phyloP scores from a whole-genome alignment of 371 early-diverging fungal species.

The Mortierella sp. region DNA sequence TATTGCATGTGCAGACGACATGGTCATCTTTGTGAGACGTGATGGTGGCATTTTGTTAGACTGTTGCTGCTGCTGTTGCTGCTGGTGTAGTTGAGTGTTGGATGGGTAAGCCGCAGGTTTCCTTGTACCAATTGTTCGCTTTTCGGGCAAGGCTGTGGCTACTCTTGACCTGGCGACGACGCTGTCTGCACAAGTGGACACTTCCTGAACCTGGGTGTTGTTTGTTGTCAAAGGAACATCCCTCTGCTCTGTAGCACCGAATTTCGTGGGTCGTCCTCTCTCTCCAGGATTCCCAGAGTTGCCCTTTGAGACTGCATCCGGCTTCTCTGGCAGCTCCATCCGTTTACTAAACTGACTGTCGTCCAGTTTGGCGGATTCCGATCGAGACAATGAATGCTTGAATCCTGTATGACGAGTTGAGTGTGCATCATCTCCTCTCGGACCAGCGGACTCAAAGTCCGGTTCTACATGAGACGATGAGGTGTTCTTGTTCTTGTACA shows the following conservation, averaged over 20 bases:
- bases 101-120: background rate
- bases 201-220: background rate
- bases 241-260: background rate
- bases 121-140: constrained; percentile 26
- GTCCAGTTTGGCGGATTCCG: too few species aligned
- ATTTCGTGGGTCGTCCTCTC: background rate
- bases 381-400: too few species aligned
- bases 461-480: too few species aligned
- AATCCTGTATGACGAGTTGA: too few species aligned
- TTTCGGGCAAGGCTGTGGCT: constrained; percentile 21
- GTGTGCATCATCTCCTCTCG: too few species aligned
- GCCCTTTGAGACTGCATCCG: too few species aligned
- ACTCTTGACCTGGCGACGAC: constrained; percentile 3
- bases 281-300: too few species aligned
- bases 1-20: background rate
- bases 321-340: too few species aligned
- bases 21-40: constrained; percentile 12
- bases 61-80: too few species aligned
- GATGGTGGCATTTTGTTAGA: constrained; percentile 18
- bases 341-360: too few species aligned
- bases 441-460: too few species aligned
- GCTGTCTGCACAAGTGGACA: background rate
- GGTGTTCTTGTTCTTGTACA: too few species aligned
- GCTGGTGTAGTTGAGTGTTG: background rate
- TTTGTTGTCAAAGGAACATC: background rate